Percentiles rank a stretch among this genome's conserved stretches.
phyloP scores from a whole-genome alignment of 1,284 basidiomycete genomes.

The Ceratobasidium theobromae region DNA sequence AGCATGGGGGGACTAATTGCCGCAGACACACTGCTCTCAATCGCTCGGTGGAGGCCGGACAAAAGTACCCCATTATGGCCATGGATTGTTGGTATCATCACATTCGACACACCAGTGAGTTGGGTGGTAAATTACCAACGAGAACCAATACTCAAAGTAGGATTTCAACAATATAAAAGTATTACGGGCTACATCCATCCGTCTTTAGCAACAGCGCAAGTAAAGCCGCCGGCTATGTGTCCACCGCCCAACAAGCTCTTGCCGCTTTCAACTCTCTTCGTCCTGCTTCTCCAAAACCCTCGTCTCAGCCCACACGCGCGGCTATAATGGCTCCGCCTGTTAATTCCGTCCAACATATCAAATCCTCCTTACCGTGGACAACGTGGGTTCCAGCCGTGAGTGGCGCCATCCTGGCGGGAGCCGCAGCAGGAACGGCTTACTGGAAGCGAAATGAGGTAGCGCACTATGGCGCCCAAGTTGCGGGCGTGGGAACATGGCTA shows the following conservation, averaged over 20 bases:
- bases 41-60: conserved; percentile 65
- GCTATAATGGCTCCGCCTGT: conserved; percentile 40
- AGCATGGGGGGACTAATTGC: conserved; percentile 91
- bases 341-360: conserved; percentile 25
- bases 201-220: conserved; percentile 84
- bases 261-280: conserved; percentile 56
- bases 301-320: conserved; percentile 36
- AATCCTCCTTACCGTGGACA: conserved; percentile 26
- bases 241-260: conserved; percentile 58
- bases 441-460: conserved; percentile 68
- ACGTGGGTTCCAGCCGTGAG: conserved; percentile 51
- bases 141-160: neutral
- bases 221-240: conserved; percentile 73
- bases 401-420: conserved; percentile 73
- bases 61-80: conserved; percentile 75
- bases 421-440: conserved; percentile 74
- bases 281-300: conserved; percentile 39
- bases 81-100: conserved; percentile 73
- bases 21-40: conserved; percentile 79
- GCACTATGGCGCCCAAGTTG: conserved; percentile 51
- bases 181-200: conserved; percentile 80
- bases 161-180: conserved; percentile 50
- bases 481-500: conserved; percentile 59
- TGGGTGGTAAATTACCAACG: neutral
- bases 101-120: conserved; percentile 89